Conservation (phyloP, 441 rosid genomes). For the Eruca vesicaria region DNA sequence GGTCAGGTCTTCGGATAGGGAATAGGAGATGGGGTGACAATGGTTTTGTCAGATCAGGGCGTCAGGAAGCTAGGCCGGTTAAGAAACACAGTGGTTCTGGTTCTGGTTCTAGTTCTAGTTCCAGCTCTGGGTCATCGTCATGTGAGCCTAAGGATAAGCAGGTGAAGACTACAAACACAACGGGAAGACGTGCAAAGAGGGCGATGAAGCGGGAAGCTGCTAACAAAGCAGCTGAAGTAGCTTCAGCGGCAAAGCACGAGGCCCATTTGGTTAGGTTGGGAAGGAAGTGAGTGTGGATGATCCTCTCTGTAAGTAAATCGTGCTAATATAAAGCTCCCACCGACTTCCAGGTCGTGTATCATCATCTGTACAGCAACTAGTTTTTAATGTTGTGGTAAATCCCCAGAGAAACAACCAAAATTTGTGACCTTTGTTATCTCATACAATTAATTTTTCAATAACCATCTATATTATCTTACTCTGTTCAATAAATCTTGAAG, state of each 20-base stretch:
- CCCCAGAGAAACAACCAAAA: not conserved
- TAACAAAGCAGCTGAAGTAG: conserved; percentile 55
- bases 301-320: conserved; percentile 26
- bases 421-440: conserved; percentile 2
- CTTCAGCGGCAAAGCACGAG: conserved; percentile 75
- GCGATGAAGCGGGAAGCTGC: conserved; percentile 90
- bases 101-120: conserved; percentile 44
- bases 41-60: conserved; percentile 81
- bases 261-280: conserved; percentile 71
- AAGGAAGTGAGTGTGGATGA: conserved; percentile 26
- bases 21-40: conserved; percentile 87
- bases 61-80: conserved; percentile 76
- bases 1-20: conserved; percentile 60
- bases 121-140: conserved; percentile 38
- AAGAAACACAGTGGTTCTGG: conserved; percentile 3
- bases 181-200: conserved; percentile 82
- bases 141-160: conserved; percentile 53
- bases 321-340: not conserved
- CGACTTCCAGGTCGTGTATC: not conserved
- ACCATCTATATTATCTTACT: not conserved
- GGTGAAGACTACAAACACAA: conserved; percentile 33
- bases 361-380: conserved; percentile 29
- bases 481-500: not conserved
- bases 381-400: conserved; percentile 15
- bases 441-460: not conserved